Conservation (phyloP, 306 rosid genomes). For the Rosa persica region DNA sequence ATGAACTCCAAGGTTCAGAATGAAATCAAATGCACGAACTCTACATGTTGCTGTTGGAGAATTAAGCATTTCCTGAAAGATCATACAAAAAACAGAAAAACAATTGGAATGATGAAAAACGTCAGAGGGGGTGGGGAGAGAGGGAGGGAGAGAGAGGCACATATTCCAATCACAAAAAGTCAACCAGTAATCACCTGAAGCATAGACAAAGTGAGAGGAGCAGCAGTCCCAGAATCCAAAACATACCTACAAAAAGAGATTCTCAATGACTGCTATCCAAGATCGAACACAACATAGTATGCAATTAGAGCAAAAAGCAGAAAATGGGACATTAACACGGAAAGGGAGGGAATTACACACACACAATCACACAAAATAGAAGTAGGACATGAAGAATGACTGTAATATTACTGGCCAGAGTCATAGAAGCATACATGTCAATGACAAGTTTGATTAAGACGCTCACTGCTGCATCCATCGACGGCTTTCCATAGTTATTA, state of each 20-base stretch:
- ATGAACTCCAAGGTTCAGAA: constrained; percentile 98
- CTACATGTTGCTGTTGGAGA: constrained; percentile 76
- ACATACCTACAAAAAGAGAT: constrained; percentile 74
- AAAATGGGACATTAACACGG: background rate
- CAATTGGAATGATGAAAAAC: constrained; percentile 21
- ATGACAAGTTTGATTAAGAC: constrained; percentile 93
- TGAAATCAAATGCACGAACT: constrained; percentile 94
- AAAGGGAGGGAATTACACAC: background rate
- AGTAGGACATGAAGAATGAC: constrained; percentile 13
- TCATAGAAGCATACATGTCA: constrained; percentile 84
- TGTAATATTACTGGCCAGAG: constrained; percentile 27
- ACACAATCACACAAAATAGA: background rate
- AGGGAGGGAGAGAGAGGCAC: background rate
- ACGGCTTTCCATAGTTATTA: constrained; percentile 77
- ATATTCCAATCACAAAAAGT: background rate
- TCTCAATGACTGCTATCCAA: constrained; percentile 26
- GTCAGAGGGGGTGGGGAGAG: background rate
- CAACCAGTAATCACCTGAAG: constrained; percentile 62
- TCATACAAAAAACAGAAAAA: constrained; percentile 25
- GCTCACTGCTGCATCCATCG: constrained; percentile 98
- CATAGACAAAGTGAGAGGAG: constrained; percentile 98
- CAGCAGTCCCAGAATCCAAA: constrained; percentile 82
- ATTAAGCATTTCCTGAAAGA: constrained; percentile 86
- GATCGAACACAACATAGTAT: constrained; percentile 6
- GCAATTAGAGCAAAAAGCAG: constrained; percentile 28